These are phyloP conservation scores for Zychaea mexicana DNA, from an alignment of 371 early-diverging fungal species.

Conservation along the genomic window DNA sequence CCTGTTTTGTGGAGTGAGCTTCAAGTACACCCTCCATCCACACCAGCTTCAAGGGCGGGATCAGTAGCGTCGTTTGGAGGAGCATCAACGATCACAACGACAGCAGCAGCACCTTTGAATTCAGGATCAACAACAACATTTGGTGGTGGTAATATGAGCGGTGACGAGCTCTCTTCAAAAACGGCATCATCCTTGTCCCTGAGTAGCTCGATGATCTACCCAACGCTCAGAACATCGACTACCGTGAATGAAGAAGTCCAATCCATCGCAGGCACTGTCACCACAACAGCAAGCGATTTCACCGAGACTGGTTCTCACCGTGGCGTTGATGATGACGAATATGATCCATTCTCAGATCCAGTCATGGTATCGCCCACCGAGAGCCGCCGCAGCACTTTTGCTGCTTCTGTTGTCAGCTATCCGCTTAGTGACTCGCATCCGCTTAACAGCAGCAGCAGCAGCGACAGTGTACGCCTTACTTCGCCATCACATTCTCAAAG, in stretches of 20 bases:
- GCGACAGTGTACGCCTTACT: background rate
- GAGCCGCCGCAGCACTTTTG: background rate
- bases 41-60: background rate
- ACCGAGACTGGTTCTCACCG: background rate
- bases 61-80: background rate
- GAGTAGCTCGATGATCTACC: constrained; percentile 16
- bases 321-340: background rate
- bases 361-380: background rate
- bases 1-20: constrained; percentile 70
- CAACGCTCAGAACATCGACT: constrained; percentile 11
- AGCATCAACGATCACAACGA: too few relatives aligned
- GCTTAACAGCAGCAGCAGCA: too few relatives aligned
- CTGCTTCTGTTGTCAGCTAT: constrained; percentile 6
- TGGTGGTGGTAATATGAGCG: background rate
- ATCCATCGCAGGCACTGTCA: background rate
- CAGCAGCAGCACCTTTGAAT: constrained; percentile 5
- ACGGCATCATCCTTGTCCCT: background rate
- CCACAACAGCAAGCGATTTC: background rate
- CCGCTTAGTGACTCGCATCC: background rate
- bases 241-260: background rate
- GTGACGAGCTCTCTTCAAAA: background rate
- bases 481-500: background rate
- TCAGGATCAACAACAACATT: background rate
- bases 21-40: constrained; percentile 25
- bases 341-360: constrained; percentile 5